Percentiles rank a stretch among this genome's conserved stretches.
Conservation (phyloP, 768 basidiomycete genomes). For the Pisolithus microcarpus region DNA sequence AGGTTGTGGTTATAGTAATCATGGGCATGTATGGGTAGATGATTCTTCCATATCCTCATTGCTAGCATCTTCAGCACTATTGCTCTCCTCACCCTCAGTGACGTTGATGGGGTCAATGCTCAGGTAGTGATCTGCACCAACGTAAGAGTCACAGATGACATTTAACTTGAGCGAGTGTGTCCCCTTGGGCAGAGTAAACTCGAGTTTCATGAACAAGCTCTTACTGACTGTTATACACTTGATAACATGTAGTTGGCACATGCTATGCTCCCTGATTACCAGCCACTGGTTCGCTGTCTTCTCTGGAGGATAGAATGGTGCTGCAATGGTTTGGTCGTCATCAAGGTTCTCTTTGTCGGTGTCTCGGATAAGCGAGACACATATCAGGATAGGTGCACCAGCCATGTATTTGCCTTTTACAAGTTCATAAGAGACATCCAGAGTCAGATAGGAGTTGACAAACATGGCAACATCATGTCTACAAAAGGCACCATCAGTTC, state of each 20-base stretch:
- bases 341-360: conserved; percentile 65
- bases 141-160: not conserved
- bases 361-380: conserved; percentile 75
- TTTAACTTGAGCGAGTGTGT: conserved; percentile 76
- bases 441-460: conserved; percentile 92
- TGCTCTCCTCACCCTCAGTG: conserved; percentile 84
- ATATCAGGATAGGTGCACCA: conserved; percentile 72
- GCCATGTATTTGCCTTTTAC: conserved; percentile 83
- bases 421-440: conserved; percentile 86
- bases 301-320: conserved; percentile 60
- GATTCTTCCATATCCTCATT: conserved; percentile 57
- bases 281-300: conserved; percentile 98
- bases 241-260: conserved; percentile 68
- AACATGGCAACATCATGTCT: conserved; percentile 94
- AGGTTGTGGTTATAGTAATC: too few species aligned
- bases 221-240: conserved; percentile 77
- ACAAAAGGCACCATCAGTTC: not conserved
- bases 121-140: conserved; percentile 55
- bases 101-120: conserved; percentile 73
- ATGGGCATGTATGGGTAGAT: too few species aligned
- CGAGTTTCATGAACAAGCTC: conserved; percentile 74
- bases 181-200: conserved; percentile 84
- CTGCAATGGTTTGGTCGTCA: conserved; percentile 73
- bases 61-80: conserved; percentile 68
- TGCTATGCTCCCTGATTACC: conserved; percentile 78